Percentiles rank a stretch among this genome's conserved stretches.
Conservation (phyloP, 768 basidiomycete genomes). For the Agaricus blazei region DNA sequence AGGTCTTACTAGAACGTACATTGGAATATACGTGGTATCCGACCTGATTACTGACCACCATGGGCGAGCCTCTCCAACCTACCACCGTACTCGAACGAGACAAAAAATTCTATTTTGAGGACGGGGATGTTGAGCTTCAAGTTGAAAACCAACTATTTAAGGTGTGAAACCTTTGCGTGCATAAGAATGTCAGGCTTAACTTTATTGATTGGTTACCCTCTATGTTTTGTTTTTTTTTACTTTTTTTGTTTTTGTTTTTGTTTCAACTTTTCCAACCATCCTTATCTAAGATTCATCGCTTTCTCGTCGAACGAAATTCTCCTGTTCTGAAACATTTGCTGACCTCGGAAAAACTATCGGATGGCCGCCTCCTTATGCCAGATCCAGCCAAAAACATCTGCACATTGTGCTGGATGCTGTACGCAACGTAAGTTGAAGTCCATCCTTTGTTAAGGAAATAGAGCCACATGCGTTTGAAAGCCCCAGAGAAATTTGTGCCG, state of each 20-base stretch:
- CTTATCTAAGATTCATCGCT: neutral
- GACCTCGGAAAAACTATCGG: neutral
- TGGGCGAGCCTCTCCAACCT: too few relatives aligned
- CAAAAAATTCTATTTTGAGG: neutral
- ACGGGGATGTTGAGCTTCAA: neutral
- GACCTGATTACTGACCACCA: too few relatives aligned
- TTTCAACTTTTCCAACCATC: too few relatives aligned
- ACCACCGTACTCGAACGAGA: neutral
- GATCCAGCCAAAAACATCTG: neutral
- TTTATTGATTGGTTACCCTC: too few relatives aligned
- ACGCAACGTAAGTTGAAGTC: neutral
- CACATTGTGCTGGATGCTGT: slow-evolving; percentile 1
- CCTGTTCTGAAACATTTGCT: neutral
- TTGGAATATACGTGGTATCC: too few relatives aligned
- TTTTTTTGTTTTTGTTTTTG: too few relatives aligned
- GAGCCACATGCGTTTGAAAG: neutral
- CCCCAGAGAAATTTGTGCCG: neutral
- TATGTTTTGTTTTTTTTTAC: too few relatives aligned
- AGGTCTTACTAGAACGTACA: too few relatives aligned
- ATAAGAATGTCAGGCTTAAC: too few relatives aligned
- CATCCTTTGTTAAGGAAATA: neutral
- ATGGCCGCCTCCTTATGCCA: neutral
- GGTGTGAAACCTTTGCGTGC: neutral
- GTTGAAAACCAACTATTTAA: neutral
- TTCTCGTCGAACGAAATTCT: neutral